Percentiles rank a stretch among this genome's conserved stretches.
Evolutionary conservation across 208 protist species (phyloP).

Genomic region (Leptomonas seymouri): DNA sequence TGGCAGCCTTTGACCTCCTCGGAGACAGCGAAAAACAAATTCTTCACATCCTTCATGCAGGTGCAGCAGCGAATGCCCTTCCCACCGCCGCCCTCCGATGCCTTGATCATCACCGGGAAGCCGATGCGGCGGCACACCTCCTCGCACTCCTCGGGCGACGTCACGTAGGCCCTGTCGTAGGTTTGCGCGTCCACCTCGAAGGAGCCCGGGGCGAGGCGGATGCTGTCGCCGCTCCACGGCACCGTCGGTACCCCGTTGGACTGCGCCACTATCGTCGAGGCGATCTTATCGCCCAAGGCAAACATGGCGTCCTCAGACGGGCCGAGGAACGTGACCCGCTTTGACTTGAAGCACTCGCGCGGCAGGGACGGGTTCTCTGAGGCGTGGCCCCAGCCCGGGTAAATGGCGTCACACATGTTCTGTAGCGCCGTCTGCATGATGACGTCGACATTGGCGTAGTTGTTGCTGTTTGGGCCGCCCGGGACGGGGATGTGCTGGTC

Average conservation of each 20-base stretch:
- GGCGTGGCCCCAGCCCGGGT: constrained; percentile 99
- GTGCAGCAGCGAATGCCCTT: constrained; percentile 97
- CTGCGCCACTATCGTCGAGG: constrained; percentile 97
- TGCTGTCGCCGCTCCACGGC: constrained; percentile 90
- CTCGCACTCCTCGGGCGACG: constrained; percentile 89
- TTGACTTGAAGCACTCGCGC: constrained; percentile 65
- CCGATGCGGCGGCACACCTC: constrained; percentile 90
- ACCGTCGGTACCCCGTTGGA: constrained; percentile 95
- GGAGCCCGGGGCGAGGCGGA: constrained; percentile 51
- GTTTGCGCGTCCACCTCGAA: constrained; percentile 81
- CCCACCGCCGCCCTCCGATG: constrained; percentile 98
- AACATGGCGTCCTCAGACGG: constrained; percentile 90
- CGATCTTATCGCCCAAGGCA: constrained; percentile 98
- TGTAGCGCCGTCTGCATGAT: constrained; percentile 97
- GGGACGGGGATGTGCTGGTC: constrained; percentile 95
- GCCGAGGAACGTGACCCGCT: constrained; percentile 77
- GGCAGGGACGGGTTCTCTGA: constrained; percentile 98
- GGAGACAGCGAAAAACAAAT: constrained; percentile 88
- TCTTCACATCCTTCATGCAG: constrained; percentile 77
- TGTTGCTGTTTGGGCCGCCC: constrained; percentile 97
- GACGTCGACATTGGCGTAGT: constrained; percentile 99
- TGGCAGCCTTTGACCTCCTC: constrained; percentile 97
- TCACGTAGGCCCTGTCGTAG: constrained; percentile 93
- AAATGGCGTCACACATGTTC: constrained; percentile 95
- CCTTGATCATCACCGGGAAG: constrained; percentile 99